phyloP scores from a whole-genome alignment of 2,329 filamentous ascomycete genomes.

The Botrytis medusae region DNA sequence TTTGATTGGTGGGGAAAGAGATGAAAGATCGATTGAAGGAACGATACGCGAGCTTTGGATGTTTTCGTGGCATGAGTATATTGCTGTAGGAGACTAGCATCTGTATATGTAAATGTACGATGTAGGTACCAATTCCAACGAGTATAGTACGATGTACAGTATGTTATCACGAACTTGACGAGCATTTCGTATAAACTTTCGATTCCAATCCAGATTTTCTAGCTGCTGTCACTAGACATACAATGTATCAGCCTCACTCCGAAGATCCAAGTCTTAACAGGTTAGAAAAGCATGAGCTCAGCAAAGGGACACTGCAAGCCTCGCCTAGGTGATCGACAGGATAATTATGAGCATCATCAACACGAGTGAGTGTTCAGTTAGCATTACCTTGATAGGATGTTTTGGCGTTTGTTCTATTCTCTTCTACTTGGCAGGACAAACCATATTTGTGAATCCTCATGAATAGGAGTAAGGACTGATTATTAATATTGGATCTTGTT shows the following conservation, averaged over 20 bases:
- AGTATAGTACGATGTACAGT: neutral
- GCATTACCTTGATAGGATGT: neutral
- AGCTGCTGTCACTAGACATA: neutral
- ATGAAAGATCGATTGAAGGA: neutral
- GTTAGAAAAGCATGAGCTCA: neutral
- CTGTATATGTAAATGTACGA: too few species aligned
- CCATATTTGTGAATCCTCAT: too few species aligned
- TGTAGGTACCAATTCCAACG: too few species aligned
- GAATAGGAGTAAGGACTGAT: neutral
- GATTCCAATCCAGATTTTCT: neutral
- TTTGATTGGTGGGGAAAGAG: constrained; percentile 1
- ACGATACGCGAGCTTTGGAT: constrained; percentile 1
- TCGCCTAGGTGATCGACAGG: neutral
- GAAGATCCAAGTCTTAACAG: neutral
- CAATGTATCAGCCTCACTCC: neutral
- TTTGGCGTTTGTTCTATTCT: neutral
- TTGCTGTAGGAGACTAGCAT: neutral
- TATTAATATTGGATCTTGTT: neutral
- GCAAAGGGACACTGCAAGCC: neutral
- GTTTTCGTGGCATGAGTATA: neutral
- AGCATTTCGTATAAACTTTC: neutral
- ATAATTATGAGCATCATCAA: neutral
- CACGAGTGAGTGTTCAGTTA: neutral
- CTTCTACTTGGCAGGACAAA: neutral
- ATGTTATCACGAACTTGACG: too few species aligned